Conservation (phyloP, 1,284 basidiomycete species). For the Mycena citricolor region DNA sequence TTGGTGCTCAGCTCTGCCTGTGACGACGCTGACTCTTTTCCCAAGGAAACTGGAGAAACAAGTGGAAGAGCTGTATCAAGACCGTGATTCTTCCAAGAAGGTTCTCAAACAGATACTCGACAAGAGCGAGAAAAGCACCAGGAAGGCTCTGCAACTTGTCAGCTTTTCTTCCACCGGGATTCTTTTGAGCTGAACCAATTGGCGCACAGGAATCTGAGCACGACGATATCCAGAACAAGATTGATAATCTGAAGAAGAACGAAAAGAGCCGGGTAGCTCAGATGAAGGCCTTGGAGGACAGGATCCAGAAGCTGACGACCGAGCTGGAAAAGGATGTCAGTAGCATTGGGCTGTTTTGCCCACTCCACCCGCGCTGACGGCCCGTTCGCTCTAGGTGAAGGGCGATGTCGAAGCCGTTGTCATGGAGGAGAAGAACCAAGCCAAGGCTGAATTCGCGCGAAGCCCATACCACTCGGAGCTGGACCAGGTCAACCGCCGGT, state of each 20-base stretch:
- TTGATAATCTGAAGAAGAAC: constrained; percentile 56
- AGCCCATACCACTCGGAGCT: not conserved
- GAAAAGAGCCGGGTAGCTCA: constrained; percentile 57
- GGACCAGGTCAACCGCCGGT: not conserved
- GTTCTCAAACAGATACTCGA: constrained; percentile 52
- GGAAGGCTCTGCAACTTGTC: constrained; percentile 50
- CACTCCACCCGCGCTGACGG: too few species aligned
- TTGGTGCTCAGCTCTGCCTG: constrained; percentile 31
- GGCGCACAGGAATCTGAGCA: constrained; percentile 48
- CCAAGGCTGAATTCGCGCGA: not conserved
- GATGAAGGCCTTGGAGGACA: constrained; percentile 47
- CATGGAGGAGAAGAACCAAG: not conserved
- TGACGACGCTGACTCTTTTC: constrained; percentile 2
- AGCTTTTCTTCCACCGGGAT: constrained; percentile 15
- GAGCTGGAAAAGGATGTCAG: constrained; percentile 58
- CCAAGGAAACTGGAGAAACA: constrained; percentile 45
- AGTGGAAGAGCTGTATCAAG: constrained; percentile 46
- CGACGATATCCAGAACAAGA: constrained; percentile 49
- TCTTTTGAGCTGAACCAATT: constrained; percentile 8
- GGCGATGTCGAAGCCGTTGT: constrained; percentile 10
- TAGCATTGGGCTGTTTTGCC: constrained; percentile 20
- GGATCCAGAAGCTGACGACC: constrained; percentile 42
- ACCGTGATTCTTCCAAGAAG: constrained; percentile 56
- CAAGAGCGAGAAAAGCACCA: constrained; percentile 47
- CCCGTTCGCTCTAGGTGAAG: constrained; percentile 10